Evolutionary conservation across 2,329 filamentous ascomycete species (phyloP), one percentile per base, ranked within the genome.

Genomic region (Penicillium brasilianum): DNA sequence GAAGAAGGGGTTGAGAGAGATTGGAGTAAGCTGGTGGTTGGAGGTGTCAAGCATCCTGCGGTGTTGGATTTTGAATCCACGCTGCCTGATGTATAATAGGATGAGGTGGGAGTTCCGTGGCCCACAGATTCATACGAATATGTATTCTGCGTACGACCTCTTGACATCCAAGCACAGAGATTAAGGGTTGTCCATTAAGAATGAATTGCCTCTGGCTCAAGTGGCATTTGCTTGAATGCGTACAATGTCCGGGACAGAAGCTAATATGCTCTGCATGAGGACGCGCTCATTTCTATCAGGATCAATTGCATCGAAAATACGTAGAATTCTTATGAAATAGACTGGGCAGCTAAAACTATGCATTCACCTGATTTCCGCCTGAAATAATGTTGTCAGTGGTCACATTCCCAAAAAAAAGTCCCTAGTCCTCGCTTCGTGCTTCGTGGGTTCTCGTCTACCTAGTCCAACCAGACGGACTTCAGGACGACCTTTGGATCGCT

Each of bases 1-100:
- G 84, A 87, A 64, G 72, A 80, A 25, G 81, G 79, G 0, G 83
- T 82, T 61, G 81, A 85, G 63, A 66, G 71, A 10, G 81, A 87
- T 61, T 82, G 83, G 73, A 74, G 69, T 14, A 81, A 80, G 66
- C 55, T 87, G 59, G 75, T 71, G 55, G 75, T 81, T 0, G 85
- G 85, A 0, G 39, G 59, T 10, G 66, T 70, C 11, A 64, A 59
- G 32, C 57, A 68, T 71, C 81, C 76, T 6, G 66, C 58, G 3
- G 78, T 80, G 2, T 48, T 78, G 10, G 74, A 75, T 51, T 63
- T 75, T 13, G 74, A 79, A 37, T 22, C 50, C 6, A 52, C 34
- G 18, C n/a, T 52, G 20, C 22, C 13, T n/a, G 50, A 18, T 34
- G 28, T 34, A 2, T 50, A 34, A 10, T 34, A n/a, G 10, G 4